Conservation (phyloP, 768 basidiomycete species). For the Mycena leptocephala region DNA sequence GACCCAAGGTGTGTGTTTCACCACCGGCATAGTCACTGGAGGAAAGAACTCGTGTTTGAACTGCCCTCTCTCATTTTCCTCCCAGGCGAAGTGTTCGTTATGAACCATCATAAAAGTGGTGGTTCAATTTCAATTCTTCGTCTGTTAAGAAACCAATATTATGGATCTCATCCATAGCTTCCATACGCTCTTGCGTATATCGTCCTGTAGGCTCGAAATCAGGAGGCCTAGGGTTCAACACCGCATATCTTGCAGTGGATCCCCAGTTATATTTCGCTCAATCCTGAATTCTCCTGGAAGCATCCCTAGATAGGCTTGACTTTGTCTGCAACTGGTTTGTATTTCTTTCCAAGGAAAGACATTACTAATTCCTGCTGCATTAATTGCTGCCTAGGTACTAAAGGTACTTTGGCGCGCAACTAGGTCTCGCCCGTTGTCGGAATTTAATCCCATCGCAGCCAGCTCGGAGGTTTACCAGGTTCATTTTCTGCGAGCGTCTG, state of each 20-base stretch:
- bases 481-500: background rate
- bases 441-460: too few species aligned
- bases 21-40: background rate
- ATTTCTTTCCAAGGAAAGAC: too few species aligned
- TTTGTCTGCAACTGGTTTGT: too few species aligned
- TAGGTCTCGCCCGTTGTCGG: too few species aligned
- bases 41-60: background rate
- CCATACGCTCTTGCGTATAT: background rate
- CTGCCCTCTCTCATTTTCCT: constrained; percentile 32
- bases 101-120: constrained; percentile 5
- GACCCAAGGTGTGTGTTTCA: background rate
- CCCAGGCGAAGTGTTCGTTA: constrained; percentile 37
- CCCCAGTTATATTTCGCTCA: too few species aligned
- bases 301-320: too few species aligned
- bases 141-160: background rate
- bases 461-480: background rate
- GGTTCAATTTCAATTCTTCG: background rate
- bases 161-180: background rate
- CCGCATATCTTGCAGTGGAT: too few species aligned
- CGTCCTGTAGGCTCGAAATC: background rate
- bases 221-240: too few species aligned
- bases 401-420: too few species aligned
- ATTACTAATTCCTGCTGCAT: too few species aligned
- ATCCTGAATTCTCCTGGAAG: too few species aligned
- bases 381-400: background rate